phyloP scores from a whole-genome alignment of 352 stramenopile species.

The Pythium rishiriense region DNA sequence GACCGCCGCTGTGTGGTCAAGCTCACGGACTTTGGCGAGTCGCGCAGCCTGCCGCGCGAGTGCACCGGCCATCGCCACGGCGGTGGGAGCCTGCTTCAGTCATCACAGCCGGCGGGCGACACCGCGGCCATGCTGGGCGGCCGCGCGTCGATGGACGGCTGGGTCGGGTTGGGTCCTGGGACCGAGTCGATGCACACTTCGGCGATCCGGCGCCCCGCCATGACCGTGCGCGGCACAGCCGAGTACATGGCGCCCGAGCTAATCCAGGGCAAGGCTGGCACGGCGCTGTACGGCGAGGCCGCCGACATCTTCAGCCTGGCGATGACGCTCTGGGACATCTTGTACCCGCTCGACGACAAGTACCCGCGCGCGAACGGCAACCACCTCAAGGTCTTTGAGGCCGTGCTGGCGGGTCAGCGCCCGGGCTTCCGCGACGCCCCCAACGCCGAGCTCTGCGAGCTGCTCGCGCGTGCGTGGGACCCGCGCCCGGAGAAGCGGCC shows the following conservation, averaged over 20 bases:
- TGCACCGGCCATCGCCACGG: conserved; percentile 20
- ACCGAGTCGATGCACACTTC: background rate
- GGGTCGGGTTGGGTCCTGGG: conserved; percentile 1
- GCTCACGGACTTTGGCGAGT: conserved; percentile 40
- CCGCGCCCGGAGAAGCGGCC: conserved; percentile 47
- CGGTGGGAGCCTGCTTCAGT: conserved; percentile 19
- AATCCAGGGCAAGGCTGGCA: conserved; percentile 71
- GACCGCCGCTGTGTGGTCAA: conserved; percentile 42
- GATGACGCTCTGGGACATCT: conserved; percentile 82
- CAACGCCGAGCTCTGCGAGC: conserved; percentile 41
- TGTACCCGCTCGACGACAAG: conserved; percentile 61
- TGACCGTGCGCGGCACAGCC: conserved; percentile 76
- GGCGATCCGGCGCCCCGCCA: conserved; percentile 23
- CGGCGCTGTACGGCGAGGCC: conserved; percentile 63
- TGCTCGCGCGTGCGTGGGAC: conserved; percentile 59
- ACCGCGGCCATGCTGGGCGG: background rate
- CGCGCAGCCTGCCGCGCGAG: conserved; percentile 28
- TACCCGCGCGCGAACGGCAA: conserved; percentile 54
- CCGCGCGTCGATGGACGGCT: conserved; percentile 7
- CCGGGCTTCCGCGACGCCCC: conserved; percentile 39
- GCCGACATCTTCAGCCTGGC: conserved; percentile 73
- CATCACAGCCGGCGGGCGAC: conserved; percentile 10
- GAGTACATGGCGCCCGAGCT: conserved; percentile 86
- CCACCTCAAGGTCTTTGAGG: conserved; percentile 69
- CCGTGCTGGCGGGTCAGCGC: conserved; percentile 56